Base-by-base conservation (phyloP, 345 rosid genomes). In the Eucalyptus decipiens region DNA sequence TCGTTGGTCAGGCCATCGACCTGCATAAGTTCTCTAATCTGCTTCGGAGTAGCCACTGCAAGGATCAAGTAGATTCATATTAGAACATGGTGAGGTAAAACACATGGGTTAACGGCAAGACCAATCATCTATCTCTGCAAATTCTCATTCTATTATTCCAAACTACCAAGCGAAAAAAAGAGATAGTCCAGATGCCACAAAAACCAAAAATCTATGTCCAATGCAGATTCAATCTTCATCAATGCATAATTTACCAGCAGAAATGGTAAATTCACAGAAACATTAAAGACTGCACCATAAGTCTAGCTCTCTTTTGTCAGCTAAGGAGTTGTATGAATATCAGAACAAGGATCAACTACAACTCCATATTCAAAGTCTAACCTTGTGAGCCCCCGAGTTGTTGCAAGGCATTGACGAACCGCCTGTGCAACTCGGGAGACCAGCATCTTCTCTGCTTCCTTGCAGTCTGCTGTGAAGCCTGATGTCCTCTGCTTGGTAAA, bases 1-100 rank as follows among this genome's bases (percentile, higher is more conserved):
- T 98, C 99, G 48, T 98, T 98, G 67, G 99, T 98, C 92, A 98
- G 93, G 89, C 99, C 98, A 91, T 96, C 97, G 45, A 96, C 99
- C 93, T 95, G 96, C 99, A 98, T 98, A 45, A 94, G 99, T 88
- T 97, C 99, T 91, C 98, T 94, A 52, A 98, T 98, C 94, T 98
- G 99, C 94, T 98, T 98, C 16, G 99, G 99, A 88, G 99, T 97
- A 60, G 99, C 99, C 83, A 92, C 99, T 98, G 95, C 92, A 91
- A 80, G 83, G 42, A 43, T 90, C 51, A 40, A 45, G 76, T 86
- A 76, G 45, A 76, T 76, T 76, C 28, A 76, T 76, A 11, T 76
- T 43, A 76, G 47, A 17, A 14, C 47, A 40, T 6, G 47, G 83
- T 40, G 83, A 76, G 45, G 45, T 37, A 40, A 76, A 43, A 76